These are phyloP conservation scores for Xylariales sp. DNA, from an alignment of 2,329 filamentous ascomycete species.

Conservation along the genomic window DNA sequence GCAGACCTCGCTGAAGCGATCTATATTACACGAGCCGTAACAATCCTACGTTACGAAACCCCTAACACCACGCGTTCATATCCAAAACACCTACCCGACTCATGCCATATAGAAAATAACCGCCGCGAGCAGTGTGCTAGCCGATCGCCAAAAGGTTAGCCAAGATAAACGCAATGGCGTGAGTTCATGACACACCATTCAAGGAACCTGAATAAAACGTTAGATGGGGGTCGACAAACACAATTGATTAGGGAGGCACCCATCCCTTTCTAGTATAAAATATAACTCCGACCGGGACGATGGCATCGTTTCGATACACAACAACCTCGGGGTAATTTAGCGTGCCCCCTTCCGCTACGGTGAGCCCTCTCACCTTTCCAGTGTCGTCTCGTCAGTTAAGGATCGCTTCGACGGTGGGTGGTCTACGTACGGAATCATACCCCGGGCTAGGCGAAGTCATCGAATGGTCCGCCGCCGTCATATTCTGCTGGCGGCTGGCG, in stretches of 20 bases:
- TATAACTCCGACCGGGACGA: slow-evolving; percentile 5
- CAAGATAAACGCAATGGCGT: too few relatives aligned
- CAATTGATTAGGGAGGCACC: neutral
- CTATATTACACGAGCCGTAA: too few relatives aligned
- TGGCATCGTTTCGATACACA: slow-evolving; percentile 20
- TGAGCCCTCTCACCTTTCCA: slow-evolving; percentile 6
- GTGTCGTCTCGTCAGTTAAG: neutral
- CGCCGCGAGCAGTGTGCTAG: too few relatives aligned
- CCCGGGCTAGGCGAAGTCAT: neutral
- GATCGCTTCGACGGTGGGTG: neutral
- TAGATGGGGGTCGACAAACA: neutral
- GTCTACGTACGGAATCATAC: slow-evolving; percentile 4
- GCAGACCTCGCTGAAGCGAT: too few relatives aligned
- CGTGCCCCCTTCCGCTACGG: slow-evolving; percentile 6
- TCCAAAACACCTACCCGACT: too few relatives aligned
- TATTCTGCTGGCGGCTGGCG: neutral
- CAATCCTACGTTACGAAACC: too few relatives aligned
- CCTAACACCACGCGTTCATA: too few relatives aligned
- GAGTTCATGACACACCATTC: too few relatives aligned
- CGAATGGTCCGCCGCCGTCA: neutral
- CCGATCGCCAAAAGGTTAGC: too few relatives aligned
- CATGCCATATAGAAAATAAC: too few relatives aligned
- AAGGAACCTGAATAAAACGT: too few relatives aligned
- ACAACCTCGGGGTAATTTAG: slow-evolving; percentile 11
- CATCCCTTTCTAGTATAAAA: slow-evolving; percentile 18